Conservation (phyloP, 108 stramenopile genomes). For the Cyclotella sp. region DNA sequence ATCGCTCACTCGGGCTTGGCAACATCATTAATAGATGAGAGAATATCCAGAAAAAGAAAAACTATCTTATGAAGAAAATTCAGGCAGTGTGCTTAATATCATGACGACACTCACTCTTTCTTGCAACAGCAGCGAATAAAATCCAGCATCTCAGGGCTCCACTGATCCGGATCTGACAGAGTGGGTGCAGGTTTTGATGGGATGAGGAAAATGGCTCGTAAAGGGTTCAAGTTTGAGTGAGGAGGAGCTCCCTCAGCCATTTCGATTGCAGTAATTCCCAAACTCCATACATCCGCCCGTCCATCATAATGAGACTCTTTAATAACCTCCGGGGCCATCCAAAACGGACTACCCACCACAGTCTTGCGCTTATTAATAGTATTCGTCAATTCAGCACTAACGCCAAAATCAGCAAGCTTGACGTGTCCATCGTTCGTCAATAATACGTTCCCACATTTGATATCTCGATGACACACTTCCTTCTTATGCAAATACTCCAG, state of each 20-base stretch:
- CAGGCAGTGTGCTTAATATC: too few species aligned
- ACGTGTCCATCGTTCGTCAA: conserved; percentile 89
- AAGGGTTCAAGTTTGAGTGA: conserved; percentile 91
- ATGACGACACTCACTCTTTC: conserved; percentile 53
- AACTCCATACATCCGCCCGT: conserved; percentile 96
- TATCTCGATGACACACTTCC: conserved; percentile 94
- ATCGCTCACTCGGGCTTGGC: conserved; percentile 66
- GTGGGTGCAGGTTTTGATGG: conserved; percentile 90
- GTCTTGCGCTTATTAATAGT: conserved; percentile 96
- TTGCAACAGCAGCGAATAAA: conserved; percentile 89
- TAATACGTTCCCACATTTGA: conserved; percentile 95
- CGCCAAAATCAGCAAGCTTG: conserved; percentile 95
- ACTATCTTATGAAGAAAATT: too few species aligned
- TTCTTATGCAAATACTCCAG: conserved; percentile 92
- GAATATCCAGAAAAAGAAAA: too few species aligned
- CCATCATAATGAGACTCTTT: conserved; percentile 96
- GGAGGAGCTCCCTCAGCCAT: conserved; percentile 98
- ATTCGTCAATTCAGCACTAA: conserved; percentile 91
- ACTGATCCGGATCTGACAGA: conserved; percentile 87
- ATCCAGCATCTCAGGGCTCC: conserved; percentile 92
- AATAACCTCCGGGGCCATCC: conserved; percentile 99
- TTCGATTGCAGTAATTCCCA: conserved; percentile 98
- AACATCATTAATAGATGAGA: too few species aligned
- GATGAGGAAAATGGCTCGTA: conserved; percentile 89
- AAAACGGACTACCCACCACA: conserved; percentile 98